phyloP scores from a whole-genome alignment of 2,329 filamentous ascomycete genomes.

The Ophiocordyceps australis region DNA sequence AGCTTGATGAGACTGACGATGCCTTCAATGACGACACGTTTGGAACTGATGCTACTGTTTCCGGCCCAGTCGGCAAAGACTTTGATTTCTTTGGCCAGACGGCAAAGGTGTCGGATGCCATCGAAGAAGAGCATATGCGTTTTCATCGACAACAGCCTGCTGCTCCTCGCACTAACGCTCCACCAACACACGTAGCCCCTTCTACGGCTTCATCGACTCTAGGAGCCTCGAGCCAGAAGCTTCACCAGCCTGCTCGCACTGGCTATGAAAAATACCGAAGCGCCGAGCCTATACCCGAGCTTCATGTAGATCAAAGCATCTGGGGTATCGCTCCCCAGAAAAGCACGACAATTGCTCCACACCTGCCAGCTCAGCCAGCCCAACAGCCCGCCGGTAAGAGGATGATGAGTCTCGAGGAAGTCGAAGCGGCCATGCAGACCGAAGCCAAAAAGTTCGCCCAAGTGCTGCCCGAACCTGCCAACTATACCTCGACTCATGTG shows the following conservation, averaged over 20 bases:
- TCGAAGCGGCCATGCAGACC: conserved; percentile 78
- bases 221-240: conserved; percentile 18
- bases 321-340: conserved; percentile 61
- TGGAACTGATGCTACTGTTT: conserved; percentile 22
- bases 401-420: conserved; percentile 91
- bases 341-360: conserved; percentile 12
- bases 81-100: conserved; percentile 96
- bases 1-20: conserved; percentile 82
- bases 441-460: conserved; percentile 36
- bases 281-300: conserved; percentile 67
- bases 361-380: conserved; percentile 6
- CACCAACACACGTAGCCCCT: no score
- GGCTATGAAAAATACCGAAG: conserved; percentile 89
- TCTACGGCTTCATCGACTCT: no score
- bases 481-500: no score
- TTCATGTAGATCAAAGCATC: conserved; percentile 82
- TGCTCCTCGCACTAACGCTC: no score
- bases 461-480: conserved; percentile 10
- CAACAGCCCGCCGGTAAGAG: conserved; percentile 35
- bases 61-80: conserved; percentile 58
- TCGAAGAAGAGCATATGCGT: conserved; percentile 80
- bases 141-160: conserved; percentile 58
- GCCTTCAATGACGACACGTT: conserved; percentile 97
- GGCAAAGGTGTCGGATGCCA: conserved; percentile 66
- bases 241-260: conserved; percentile 46